Conservation (phyloP, 2,329 filamentous ascomycete species). For the Eutypa lata region DNA sequence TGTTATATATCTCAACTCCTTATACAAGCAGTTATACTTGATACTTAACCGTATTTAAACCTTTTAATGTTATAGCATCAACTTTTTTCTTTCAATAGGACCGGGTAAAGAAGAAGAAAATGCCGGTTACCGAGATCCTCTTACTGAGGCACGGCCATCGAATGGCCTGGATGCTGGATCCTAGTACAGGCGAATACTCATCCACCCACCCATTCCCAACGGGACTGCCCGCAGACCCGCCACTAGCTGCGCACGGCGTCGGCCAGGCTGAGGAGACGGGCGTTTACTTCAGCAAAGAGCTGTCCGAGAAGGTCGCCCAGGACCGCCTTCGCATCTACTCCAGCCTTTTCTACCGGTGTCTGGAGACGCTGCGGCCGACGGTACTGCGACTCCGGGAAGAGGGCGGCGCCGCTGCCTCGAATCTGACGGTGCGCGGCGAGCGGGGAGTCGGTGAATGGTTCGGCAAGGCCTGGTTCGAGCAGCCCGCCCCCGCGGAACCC, state of each 20-base stretch:
- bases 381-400: neutral
- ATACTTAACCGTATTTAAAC: too few relatives aligned
- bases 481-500: neutral
- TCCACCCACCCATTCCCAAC: slow-evolving; percentile 1
- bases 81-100: too few relatives aligned
- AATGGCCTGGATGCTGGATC: slow-evolving; percentile 1
- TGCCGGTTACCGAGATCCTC: slow-evolving; percentile 1
- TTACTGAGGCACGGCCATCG: slow-evolving; percentile 1
- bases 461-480: slow-evolving; percentile 1
- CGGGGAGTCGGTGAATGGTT: slow-evolving; percentile 1
- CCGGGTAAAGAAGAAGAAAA: too few relatives aligned
- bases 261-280: neutral
- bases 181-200: neutral
- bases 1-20: too few relatives aligned
- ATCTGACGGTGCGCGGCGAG: neutral
- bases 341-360: neutral
- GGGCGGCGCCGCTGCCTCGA: neutral
- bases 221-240: slow-evolving; percentile 1
- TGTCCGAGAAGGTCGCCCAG: neutral
- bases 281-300: neutral
- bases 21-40: too few relatives aligned
- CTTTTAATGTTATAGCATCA: too few relatives aligned
- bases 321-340: slow-evolving; percentile 1
- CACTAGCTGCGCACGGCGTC: neutral
- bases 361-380: neutral